A percentile compares a stretch with the other conserved stretches of the same genome.
Evolutionary conservation across 208 protist species (phyloP).

Genomic region (Acanthamoeba royreba): DNA sequence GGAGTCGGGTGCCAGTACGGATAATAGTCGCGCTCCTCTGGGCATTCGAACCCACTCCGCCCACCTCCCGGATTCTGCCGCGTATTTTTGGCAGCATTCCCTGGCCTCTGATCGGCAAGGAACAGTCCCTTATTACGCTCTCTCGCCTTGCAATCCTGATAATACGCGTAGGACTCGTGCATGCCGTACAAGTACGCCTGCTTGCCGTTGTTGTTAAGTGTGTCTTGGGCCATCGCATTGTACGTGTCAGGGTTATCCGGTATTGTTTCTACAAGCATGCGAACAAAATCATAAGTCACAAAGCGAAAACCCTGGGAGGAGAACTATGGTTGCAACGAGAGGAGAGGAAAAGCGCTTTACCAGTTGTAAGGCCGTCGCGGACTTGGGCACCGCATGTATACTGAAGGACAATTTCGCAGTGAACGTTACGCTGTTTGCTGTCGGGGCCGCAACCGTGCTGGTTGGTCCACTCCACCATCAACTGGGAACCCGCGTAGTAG

Average conservation of each 20-base stretch:
- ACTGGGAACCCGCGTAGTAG: constrained; percentile 62
- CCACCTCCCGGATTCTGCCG: constrained; percentile 76
- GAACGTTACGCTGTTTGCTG: constrained; percentile 34
- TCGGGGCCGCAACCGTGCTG: constrained; percentile 75
- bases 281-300: too few relatives aligned
- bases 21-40: constrained; percentile 88
- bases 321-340: too few relatives aligned
- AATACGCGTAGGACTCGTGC: constrained; percentile 75
- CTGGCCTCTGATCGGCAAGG: constrained; percentile 77
- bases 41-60: constrained; percentile 82
- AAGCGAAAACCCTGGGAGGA: too few relatives aligned
- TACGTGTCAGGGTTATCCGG: constrained; percentile 8
- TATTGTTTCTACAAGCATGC: background rate
- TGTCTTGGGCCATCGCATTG: constrained; percentile 46
- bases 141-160: constrained; percentile 74
- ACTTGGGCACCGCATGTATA: constrained; percentile 74
- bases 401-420: constrained; percentile 81
- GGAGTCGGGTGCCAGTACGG: constrained; percentile 86
- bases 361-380: constrained; percentile 65
- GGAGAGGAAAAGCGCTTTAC: too few relatives aligned
- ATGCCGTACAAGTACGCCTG: constrained; percentile 64
- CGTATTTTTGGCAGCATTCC: constrained; percentile 60
- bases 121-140: constrained; percentile 82
- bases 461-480: constrained; percentile 69
- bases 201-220: background rate